A percentile compares a stretch with the other conserved stretches of the same genome.
These are phyloP conservation scores for Noccaea caerulescens DNA, from an alignment of 345 rosid species.

Conservation along the genomic window DNA sequence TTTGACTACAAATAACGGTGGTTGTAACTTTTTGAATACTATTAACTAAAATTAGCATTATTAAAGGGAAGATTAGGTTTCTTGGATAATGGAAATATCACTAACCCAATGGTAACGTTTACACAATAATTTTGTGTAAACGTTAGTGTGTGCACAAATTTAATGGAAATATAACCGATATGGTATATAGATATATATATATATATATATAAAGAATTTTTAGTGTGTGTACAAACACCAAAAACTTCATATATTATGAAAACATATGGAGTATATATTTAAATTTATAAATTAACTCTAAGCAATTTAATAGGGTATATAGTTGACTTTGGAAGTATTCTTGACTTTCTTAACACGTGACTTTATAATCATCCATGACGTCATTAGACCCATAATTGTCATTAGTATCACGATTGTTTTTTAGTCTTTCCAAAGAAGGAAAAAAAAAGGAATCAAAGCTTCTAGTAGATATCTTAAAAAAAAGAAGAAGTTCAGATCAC, in stretches of 20 bases:
- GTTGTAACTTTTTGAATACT: conserved; percentile 15
- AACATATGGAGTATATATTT: too few species aligned
- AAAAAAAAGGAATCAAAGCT: conserved; percentile 15
- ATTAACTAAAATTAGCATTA: conserved; percentile 12
- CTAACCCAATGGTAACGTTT: conserved; percentile 21
- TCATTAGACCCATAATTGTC: conserved; percentile 34
- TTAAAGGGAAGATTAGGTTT: conserved; percentile 18
- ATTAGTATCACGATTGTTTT: background rate
- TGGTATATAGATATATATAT: background rate
- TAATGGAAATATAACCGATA: background rate
- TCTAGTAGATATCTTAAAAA: conserved; percentile 31
- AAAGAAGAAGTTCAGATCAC: conserved; percentile 13
- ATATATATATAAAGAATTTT: too few species aligned
- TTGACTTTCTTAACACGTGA: conserved; percentile 32
- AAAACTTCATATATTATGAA: too few species aligned
- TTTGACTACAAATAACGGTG: conserved; percentile 36
- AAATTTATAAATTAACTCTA: background rate
- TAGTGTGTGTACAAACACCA: too few species aligned
- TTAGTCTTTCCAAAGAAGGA: background rate
- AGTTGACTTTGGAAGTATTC: conserved; percentile 32
- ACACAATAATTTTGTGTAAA: background rate
- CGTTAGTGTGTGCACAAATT: too few species aligned
- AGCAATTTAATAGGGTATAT: conserved; percentile 14
- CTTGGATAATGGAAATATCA: conserved; percentile 16
- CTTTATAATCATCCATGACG: conserved; percentile 39